phyloP scores from a whole-genome alignment of 305 asterid species.

The Rubia tinctorum region DNA sequence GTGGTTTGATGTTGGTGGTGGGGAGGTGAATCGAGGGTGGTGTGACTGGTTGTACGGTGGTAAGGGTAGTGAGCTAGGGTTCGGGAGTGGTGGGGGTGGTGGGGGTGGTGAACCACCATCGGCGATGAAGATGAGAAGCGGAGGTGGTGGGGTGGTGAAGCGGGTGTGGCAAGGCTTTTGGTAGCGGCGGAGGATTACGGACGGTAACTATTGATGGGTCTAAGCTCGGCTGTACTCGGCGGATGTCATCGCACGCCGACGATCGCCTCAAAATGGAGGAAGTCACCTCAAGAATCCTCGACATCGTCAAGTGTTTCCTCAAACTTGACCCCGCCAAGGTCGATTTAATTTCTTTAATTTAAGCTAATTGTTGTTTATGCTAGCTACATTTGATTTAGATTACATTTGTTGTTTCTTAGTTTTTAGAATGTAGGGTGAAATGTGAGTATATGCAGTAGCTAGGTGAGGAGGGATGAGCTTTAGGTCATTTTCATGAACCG shows the following conservation, averaged over 20 bases:
- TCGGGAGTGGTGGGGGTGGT: too few relatives aligned
- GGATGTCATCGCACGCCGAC: constrained; percentile 81
- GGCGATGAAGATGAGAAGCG: too few relatives aligned
- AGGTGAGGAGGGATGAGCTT: not conserved
- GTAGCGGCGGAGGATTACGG: too few relatives aligned
- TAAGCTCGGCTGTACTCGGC: constrained; percentile 49
- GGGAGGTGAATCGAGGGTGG: too few relatives aligned
- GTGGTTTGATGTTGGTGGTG: too few relatives aligned
- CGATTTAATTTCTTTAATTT: not conserved
- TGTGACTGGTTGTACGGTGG: too few relatives aligned
- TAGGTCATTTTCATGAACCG: not conserved
- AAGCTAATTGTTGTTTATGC: not conserved
- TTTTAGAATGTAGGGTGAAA: constrained; percentile 3
- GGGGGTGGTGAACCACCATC: too few relatives aligned
- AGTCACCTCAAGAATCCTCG: constrained; percentile 64
- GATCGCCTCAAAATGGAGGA: constrained; percentile 63
- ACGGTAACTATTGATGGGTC: constrained; percentile 31
- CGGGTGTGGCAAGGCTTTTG: too few relatives aligned
- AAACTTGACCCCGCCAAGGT: constrained; percentile 92
- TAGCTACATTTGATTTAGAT: not conserved
- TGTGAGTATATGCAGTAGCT: not conserved
- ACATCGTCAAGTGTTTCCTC: constrained; percentile 75
- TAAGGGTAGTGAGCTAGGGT: too few relatives aligned
- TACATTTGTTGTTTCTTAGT: not conserved
- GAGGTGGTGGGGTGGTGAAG: too few relatives aligned